Conservation (phyloP, 2,329 filamentous ascomycete genomes). For the Paecilomyces formosus region DNA sequence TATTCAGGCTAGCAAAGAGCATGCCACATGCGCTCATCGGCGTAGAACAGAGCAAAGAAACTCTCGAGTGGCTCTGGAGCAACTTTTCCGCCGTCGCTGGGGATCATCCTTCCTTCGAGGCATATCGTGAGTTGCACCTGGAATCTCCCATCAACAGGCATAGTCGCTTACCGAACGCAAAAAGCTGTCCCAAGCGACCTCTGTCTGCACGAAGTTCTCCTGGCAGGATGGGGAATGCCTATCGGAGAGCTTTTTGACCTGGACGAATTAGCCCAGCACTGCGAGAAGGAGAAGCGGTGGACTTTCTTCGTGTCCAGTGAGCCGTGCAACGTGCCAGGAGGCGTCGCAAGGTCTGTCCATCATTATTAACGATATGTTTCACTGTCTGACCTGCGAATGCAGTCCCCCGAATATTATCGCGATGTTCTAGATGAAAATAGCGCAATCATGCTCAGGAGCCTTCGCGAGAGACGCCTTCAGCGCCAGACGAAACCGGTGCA, state of each 20-base stretch:
- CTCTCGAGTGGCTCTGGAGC: not conserved
- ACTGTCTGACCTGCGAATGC: not conserved
- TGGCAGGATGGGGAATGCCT: conserved; percentile 8
- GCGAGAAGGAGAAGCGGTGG: conserved; percentile 10
- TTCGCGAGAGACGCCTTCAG: conserved; percentile 9
- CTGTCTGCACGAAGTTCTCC: not conserved
- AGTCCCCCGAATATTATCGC: conserved; percentile 10
- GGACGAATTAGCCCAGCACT: conserved; percentile 10
- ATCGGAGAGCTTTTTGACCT: conserved; percentile 17
- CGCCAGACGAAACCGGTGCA: conserved; percentile 8
- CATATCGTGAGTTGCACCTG: not conserved
- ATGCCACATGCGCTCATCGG: not conserved
- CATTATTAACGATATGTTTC: not conserved
- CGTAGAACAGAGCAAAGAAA: not conserved
- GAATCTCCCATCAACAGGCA: not conserved
- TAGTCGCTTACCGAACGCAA: not conserved
- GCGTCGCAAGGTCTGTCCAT: not conserved
- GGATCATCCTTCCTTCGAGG: not conserved
- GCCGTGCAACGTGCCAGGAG: conserved; percentile 10
- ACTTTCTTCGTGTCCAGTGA: conserved; percentile 15
- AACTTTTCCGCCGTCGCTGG: not conserved
- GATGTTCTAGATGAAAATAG: conserved; percentile 8
- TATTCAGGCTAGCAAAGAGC: not conserved
- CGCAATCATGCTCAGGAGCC: not conserved
- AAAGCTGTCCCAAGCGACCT: not conserved